Base-by-base conservation (phyloP, 2,329 filamentous ascomycete species). In the Didymella lethalis region DNA sequence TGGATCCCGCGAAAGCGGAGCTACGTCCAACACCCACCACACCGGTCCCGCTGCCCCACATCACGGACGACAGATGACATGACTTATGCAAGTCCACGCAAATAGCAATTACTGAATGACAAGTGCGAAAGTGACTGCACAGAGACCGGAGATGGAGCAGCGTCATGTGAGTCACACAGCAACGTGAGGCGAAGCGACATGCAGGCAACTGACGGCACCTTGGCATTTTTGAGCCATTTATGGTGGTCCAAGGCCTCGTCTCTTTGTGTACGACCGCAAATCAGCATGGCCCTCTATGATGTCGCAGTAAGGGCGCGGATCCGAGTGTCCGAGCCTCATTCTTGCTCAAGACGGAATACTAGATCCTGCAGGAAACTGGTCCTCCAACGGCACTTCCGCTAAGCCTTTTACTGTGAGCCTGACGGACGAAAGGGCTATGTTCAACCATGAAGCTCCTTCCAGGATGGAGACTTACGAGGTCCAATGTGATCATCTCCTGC, bases 81-180 rank as follows among this genome's bases (percentile, higher is more conserved):
- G 38, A 38, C 29, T 14, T 44, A 44, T 57, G 54, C 43, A 53
- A 32, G 49, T 58, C 36, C 48, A 45, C 49, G 18, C 23, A 43
- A 53, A 18, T 38, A 45, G 38, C 40, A 53, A 20, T 48, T 26
- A n/a, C 26, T 48, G 29, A 14, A 14, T 46, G 36, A 16, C 20
- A n/a, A 12, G 26, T 40, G 28, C 23, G 11, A 7, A 48, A 12
- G 1, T 4, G 11, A 18, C 38, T 31, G 46, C 46, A 20, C 31
- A 1, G 11, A 41, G 14, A 7, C 44, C 36, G 34, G 48, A 48
- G 29, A 23, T 34, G 43, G 44, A 36, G 18, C 18, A 4, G 20
- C 46, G 31, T 58, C 49, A 53, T 46, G 49, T 53, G 49, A 49
- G 31, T 40, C 7, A 26, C 28, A 54, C 45, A 48, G 23, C 52